Evolutionary conservation across 1,139 yeast species (phyloP).

Genomic region (Taphrina wiesneri): DNA sequence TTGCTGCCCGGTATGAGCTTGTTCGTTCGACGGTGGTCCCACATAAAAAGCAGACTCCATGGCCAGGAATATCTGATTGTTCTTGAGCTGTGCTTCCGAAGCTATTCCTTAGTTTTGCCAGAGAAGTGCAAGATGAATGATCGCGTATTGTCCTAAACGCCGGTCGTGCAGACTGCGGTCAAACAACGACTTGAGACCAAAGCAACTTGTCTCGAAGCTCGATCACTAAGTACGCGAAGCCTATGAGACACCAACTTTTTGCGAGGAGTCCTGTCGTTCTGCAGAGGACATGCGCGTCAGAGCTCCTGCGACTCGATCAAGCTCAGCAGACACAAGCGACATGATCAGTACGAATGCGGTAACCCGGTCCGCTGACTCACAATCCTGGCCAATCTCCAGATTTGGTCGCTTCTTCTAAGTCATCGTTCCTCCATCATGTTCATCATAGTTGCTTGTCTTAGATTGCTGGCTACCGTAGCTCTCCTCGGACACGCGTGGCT

Average conservation of each 20-base stretch:
- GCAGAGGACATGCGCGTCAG: not conserved
- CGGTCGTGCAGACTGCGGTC: too few relatives aligned
- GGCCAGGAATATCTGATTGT: not conserved
- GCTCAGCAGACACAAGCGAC: not conserved
- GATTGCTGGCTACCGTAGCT: not conserved
- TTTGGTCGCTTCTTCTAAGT: not conserved
- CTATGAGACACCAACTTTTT: too few relatives aligned
- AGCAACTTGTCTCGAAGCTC: too few relatives aligned
- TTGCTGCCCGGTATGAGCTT: not conserved
- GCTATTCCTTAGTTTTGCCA: constrained; percentile 21
- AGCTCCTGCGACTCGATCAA: not conserved
- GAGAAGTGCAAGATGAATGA: constrained; percentile 1
- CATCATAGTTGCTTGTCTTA: not conserved
- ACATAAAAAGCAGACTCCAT: constrained; percentile 7
- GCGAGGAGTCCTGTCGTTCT: too few relatives aligned
- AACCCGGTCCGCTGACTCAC: not conserved
- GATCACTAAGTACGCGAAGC: too few relatives aligned
- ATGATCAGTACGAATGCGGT: not conserved
- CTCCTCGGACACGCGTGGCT: not conserved
- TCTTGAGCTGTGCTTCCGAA: constrained; percentile 2
- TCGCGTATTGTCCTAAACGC: too few relatives aligned
- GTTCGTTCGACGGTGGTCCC: not conserved
- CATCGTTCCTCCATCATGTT: too few relatives aligned
- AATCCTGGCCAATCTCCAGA: not conserved
- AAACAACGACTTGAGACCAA: not conserved